Conservation (phyloP, 768 basidiomycete species). For the Tricholoma saponaceum region DNA sequence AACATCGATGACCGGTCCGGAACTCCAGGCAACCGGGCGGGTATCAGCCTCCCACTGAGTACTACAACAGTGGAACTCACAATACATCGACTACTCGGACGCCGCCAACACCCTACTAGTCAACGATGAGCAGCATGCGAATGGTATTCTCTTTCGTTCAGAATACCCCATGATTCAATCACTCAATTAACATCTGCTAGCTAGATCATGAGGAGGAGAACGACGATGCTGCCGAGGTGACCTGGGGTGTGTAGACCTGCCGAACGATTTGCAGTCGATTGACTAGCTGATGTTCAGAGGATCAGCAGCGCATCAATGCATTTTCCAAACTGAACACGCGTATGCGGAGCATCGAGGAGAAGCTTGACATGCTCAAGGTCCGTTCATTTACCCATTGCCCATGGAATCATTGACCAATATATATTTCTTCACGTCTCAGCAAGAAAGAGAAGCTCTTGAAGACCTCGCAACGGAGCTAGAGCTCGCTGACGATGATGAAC, state of each 20-base stretch:
- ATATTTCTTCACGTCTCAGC: slow-evolving; percentile 40
- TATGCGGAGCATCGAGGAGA: slow-evolving; percentile 65
- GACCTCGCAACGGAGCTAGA: slow-evolving; percentile 87
- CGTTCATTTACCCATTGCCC: slow-evolving; percentile 5
- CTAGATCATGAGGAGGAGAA: slow-evolving; percentile 74
- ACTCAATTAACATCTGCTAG: slow-evolving; percentile 29
- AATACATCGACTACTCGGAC: too few relatives aligned
- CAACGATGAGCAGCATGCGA: slow-evolving; percentile 43
- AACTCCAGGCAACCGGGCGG: too few relatives aligned
- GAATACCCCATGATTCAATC: not conserved
- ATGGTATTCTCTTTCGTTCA: slow-evolving; percentile 42
- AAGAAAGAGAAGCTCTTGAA: slow-evolving; percentile 93
- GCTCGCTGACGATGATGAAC: slow-evolving; percentile 80
- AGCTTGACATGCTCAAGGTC: slow-evolving; percentile 72
- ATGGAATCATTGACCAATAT: slow-evolving; percentile 1
- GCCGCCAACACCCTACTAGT: not conserved
- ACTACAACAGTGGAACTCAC: too few relatives aligned
- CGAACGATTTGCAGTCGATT: not conserved
- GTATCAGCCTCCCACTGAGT: too few relatives aligned
- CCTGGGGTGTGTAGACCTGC: slow-evolving; percentile 59
- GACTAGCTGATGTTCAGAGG: slow-evolving; percentile 40
- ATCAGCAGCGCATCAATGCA: slow-evolving; percentile 86
- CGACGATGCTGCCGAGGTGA: slow-evolving; percentile 73
- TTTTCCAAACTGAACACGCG: slow-evolving; percentile 92
- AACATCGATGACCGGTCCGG: too few relatives aligned